Base-by-base conservation (phyloP, 2,329 filamentous ascomycete species). In the Ciborinia camelliae region DNA sequence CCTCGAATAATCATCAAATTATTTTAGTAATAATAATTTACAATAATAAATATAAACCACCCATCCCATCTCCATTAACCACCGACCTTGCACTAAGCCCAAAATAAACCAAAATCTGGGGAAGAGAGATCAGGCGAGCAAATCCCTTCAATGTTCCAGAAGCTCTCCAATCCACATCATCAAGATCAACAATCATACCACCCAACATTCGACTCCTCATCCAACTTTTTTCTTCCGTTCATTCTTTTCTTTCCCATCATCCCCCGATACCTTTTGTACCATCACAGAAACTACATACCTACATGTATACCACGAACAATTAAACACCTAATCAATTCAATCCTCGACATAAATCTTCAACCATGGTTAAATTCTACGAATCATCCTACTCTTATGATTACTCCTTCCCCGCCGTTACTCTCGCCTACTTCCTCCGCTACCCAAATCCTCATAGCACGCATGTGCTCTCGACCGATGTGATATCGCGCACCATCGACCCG, bases 341-440 rank as follows among this genome's bases (percentile, higher is more conserved):
- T 43, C 37, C 45, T 26, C 30, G 30, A 23, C 18, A n/a, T n/a
- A 39, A 58, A 61, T 59, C 43, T 65, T 26, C 54, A 63, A 71
- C 63, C 66, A 76, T 76, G 75, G 74, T 76, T 52, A 76, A 75
- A 71, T 76, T 75, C 69, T 75, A 73, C 71, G 74, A 75, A 62
- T 87, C 85, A 72, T 86, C 84, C 78, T 89, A 90, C 76, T 85
- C 83, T 73, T 92, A 93, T 82, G 83, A 87, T 69, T 91, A 94
- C 78, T 88, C 90, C 57, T 94, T 94, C 80, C 87, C 90, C 68
- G 90, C 90, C 76, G 91, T 95, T 68, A 92, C 90, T 57, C 88
- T 95, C 76, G 91, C 91, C 79, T 95, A 92, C 83, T 95, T 94
- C 79, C 88, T 95, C 58, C 90, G 91, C 70, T 95, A 95, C 79